Conservation (phyloP, 345 rosid species). For the Pseudoturritis turrita region DNA sequence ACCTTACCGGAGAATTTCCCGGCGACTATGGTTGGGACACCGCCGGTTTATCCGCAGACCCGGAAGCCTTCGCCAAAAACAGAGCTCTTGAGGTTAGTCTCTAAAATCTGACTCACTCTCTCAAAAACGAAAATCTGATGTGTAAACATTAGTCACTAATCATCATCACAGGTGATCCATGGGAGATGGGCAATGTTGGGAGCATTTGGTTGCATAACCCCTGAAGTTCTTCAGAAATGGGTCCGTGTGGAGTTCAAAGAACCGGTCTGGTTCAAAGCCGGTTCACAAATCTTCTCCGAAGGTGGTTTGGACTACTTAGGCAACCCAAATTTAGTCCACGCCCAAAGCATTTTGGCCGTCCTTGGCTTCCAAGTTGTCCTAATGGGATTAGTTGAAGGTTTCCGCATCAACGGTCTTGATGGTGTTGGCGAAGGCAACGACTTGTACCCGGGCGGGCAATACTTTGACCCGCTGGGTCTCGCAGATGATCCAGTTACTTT, state of each 20-base stretch:
- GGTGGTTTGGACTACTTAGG: conserved; percentile 98
- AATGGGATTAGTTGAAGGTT: conserved; percentile 93
- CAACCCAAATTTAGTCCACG: conserved; percentile 95
- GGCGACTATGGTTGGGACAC: conserved; percentile 99
- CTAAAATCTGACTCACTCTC: not conserved
- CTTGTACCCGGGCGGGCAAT: conserved; percentile 88
- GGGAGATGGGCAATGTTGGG: conserved; percentile 98
- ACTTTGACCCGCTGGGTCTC: conserved; percentile 86
- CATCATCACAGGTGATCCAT: conserved; percentile 61
- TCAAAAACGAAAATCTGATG: not conserved
- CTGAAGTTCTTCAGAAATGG: conserved; percentile 87
- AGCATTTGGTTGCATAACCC: conserved; percentile 93
- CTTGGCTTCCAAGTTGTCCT: conserved; percentile 84
- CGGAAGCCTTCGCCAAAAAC: conserved; percentile 92
- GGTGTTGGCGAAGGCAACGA: conserved; percentile 95
- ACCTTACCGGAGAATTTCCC: conserved; percentile 89
- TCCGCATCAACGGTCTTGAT: conserved; percentile 86
- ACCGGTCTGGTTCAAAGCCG: conserved; percentile 99
- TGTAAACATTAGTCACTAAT: not conserved
- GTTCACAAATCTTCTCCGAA: conserved; percentile 95
- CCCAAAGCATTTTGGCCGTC: conserved; percentile 94
- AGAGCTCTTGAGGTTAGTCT: conserved; percentile 85
- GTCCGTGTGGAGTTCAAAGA: conserved; percentile 82
- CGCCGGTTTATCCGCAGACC: conserved; percentile 92
- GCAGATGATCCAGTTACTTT: conserved; percentile 81